Base-by-base conservation (phyloP, 2,329 filamentous ascomycete species). In the Akanthomyces dipterigenus region DNA sequence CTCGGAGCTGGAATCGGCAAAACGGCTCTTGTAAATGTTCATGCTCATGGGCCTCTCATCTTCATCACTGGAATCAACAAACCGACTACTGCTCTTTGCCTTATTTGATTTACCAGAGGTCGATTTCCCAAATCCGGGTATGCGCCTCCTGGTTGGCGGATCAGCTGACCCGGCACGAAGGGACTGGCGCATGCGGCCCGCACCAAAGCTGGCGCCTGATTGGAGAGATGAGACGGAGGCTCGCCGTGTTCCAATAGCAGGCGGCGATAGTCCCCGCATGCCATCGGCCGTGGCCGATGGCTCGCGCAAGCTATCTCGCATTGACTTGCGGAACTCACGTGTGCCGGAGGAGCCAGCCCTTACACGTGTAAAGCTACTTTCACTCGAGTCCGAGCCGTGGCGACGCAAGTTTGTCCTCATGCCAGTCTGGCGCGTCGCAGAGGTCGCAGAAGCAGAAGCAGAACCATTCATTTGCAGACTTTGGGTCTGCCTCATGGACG, bases 281-380 rank as follows among this genome's bases (percentile, higher is more conserved):
- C 87, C 54, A 22, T 77, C 70, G 28, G 74, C 76, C 5, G 68
- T 64, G 3, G 65, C 51, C 12, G 63, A 62, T 22, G 66, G 55
- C 14, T 71, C 70, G 7, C 63, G 67, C 46, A 64, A 38, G 46
- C 65, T 67, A 31, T 67, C 65, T 63, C 92, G 83, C 89, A 96
- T 90, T 1, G 89, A 91, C 56, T 80, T 82, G 62, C 87, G 87
- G 79, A 96, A 90, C 1, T 78, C 81, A 58, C 85, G 82, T 0
- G 80, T 79, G 48, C 79, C 73, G 45, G 74, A 74, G 6, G 72
- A 70, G 56, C 76, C 70, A 42, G 81, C 75, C 63, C 83, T 82
- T 48, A 78, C 74, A 31, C 90, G 87, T 69, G 84, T 88, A 77
- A 96, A 96, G 71, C 91, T 96, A 74, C 90, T 96, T 49, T 90